These are phyloP conservation scores for Spergularia bocconei DNA, from an alignment of 148 eudicot genomes.

Conservation along the genomic window DNA sequence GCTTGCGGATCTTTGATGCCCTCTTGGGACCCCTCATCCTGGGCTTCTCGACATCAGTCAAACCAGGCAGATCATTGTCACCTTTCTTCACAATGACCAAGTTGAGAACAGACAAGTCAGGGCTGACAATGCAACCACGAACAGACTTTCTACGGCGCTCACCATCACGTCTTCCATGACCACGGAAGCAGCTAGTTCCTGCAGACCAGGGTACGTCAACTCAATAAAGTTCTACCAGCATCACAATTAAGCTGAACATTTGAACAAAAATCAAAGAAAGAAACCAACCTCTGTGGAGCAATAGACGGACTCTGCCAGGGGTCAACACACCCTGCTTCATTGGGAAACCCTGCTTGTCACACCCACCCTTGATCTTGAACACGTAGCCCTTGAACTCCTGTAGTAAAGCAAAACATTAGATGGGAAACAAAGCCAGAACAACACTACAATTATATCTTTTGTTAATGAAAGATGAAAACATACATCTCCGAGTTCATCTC, in stretches of 20 bases:
- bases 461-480: neutral
- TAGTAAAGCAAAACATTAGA: neutral
- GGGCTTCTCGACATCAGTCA: slow-evolving; percentile 81
- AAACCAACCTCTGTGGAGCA: slow-evolving; percentile 56
- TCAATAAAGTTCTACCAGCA: neutral
- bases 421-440: too few species aligned
- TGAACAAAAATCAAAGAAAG: neutral
- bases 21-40: slow-evolving; percentile 98
- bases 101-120: slow-evolving; percentile 75
- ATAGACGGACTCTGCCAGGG: slow-evolving; percentile 67
- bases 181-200: slow-evolving; percentile 90
- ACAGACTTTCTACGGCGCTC: slow-evolving; percentile 87
- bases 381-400: slow-evolving; percentile 77
- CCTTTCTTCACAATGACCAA: slow-evolving; percentile 90
- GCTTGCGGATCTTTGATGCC: slow-evolving; percentile 88
- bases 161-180: slow-evolving; percentile 74
- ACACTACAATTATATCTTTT: too few species aligned
- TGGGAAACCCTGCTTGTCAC: slow-evolving; percentile 83
- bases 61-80: slow-evolving; percentile 80
- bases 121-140: slow-evolving; percentile 89
- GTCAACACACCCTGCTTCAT: slow-evolving; percentile 86
- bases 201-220: neutral
- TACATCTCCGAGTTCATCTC: slow-evolving; percentile 78
- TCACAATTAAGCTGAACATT: too few species aligned
- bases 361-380: slow-evolving; percentile 74